Conservation (phyloP, 805 yeast genomes). For the Citeromyces matritensis region DNA sequence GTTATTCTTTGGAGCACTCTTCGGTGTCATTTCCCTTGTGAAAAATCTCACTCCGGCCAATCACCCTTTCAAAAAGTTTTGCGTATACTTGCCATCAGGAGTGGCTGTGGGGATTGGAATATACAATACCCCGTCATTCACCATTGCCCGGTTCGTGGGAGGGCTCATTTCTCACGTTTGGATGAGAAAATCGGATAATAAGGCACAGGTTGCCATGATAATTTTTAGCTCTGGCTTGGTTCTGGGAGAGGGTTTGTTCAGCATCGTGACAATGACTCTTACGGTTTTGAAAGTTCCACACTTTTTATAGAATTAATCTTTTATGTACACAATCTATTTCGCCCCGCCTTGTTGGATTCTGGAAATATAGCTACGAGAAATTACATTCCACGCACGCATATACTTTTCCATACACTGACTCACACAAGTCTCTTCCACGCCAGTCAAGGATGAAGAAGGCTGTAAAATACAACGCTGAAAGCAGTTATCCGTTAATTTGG, state of each 20-base stretch:
- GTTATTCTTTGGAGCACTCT: conserved; percentile 44
- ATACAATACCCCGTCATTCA: conserved; percentile 86
- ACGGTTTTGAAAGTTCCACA: conserved; percentile 59
- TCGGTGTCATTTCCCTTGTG: conserved; percentile 53
- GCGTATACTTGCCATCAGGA: conserved; percentile 72
- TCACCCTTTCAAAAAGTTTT: conserved; percentile 20
- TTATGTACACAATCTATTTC: no score
- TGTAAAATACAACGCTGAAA: conserved; percentile 59
- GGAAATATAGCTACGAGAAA: conserved; percentile 61
- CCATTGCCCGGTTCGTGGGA: conserved; percentile 85
- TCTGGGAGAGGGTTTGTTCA: conserved; percentile 84
- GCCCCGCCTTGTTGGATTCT: conserved; percentile 43
- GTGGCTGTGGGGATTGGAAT: conserved; percentile 97
- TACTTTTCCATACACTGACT: conserved; percentile 73
- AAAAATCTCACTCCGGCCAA: conserved; percentile 37
- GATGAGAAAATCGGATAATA: conserved; percentile 30
- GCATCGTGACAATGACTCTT: conserved; percentile 67
- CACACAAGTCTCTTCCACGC: conserved; percentile 51
- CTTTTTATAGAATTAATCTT: conserved; percentile 10
- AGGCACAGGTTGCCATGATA: conserved; percentile 46
- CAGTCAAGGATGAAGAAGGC: conserved; percentile 36
- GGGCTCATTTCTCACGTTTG: conserved; percentile 56
- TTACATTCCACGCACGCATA: conserved; percentile 81
- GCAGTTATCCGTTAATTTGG: conserved; percentile 76
- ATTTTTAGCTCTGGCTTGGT: conserved; percentile 87